Evolutionary conservation across 2,329 filamentous ascomycete species (phyloP), one percentile per base, ranked within the genome.

Genomic region (Cordyceps pruinosa): DNA sequence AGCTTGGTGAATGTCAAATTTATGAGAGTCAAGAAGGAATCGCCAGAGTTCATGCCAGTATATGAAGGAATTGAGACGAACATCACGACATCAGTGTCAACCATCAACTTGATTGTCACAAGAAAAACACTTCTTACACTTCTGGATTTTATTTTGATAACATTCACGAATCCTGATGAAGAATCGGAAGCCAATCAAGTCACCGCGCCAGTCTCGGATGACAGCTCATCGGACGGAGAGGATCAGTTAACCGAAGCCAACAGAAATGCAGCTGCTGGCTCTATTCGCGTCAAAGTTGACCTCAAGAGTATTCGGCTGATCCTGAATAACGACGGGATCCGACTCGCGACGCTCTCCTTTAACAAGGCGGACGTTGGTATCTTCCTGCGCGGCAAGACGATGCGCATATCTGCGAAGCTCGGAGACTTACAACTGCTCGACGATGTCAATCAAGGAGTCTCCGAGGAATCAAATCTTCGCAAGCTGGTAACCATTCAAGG

Each of bases 11-110:
- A 87, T 52, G 81, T 99, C 65, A 96, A 93, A 66, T 96, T 96
- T 66, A 81, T 90, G 59, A 90, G 88, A 68, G 90, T 97, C 58
- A 97, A 94, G 65, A 87, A 84, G 32, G 84, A 90, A 51, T 97
- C 94, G 2, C 95, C 95, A 0, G 93, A 99, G 67, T 96, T 97
- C 66, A 86, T 91, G 78, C 84, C 88, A 1, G 87, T 90, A 2
- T 97, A 96, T 64, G 91, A 97, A 66, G 91, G 92, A 1, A 88
- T 97, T 56, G 91, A 95, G 61, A 97, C 88, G 28, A 97, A 99
- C 65, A 81, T 99, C 45, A 90, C 95, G 60, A 87, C 94, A 2
- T 85, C 86, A 0, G 86, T 99, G 13, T 97, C 94, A 0, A 99
- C 94, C 0, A 96, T 99, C 74, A 97, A 97, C 68, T 72, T 99